These are phyloP conservation scores for Westerdykella aurantiaca DNA, from an alignment of 2,329 filamentous ascomycete species.

Conservation along the genomic window DNA sequence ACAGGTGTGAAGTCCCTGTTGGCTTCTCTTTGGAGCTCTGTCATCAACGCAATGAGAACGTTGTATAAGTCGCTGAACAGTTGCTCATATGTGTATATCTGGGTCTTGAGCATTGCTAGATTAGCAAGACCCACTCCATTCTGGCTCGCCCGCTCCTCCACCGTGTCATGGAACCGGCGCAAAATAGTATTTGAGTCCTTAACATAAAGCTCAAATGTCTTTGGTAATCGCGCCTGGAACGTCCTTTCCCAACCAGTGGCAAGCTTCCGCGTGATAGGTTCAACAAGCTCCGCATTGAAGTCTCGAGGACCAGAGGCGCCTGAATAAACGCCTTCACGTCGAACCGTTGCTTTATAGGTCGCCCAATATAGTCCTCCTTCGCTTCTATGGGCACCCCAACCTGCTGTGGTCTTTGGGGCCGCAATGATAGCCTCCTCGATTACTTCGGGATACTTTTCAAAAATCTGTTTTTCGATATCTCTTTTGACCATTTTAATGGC, in stretches of 20 bases:
- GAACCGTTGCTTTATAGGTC: constrained; percentile 54
- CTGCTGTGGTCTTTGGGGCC: constrained; percentile 27
- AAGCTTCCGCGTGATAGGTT: constrained; percentile 38
- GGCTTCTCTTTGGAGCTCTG: constrained; percentile 45
- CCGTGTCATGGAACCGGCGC: constrained; percentile 39
- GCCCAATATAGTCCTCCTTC: constrained; percentile 46
- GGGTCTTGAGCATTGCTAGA: constrained; percentile 37
- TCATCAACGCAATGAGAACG: constrained; percentile 36
- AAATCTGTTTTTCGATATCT: constrained; percentile 43
- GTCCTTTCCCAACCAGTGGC: constrained; percentile 41
- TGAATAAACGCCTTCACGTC: constrained; percentile 47
- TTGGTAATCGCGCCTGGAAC: constrained; percentile 42
- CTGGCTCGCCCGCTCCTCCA: constrained; percentile 37
- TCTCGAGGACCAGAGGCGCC: constrained; percentile 33
- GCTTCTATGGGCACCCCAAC: constrained; percentile 35
- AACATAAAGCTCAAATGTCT: constrained; percentile 36
- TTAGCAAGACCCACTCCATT: constrained; percentile 38
- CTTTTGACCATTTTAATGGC: constrained; percentile 39
- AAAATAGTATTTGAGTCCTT: constrained; percentile 29
- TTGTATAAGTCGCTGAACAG: constrained; percentile 37
- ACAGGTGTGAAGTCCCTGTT: constrained; percentile 51
- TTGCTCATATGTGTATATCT: constrained; percentile 40
- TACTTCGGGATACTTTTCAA: constrained; percentile 39
- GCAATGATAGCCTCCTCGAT: constrained; percentile 37
- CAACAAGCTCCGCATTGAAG: constrained; percentile 39